Percentiles rank a stretch among this genome's conserved stretches.
Conservation (phyloP, 495 filamentous ascomycete species). For the Xylaria curta region DNA sequence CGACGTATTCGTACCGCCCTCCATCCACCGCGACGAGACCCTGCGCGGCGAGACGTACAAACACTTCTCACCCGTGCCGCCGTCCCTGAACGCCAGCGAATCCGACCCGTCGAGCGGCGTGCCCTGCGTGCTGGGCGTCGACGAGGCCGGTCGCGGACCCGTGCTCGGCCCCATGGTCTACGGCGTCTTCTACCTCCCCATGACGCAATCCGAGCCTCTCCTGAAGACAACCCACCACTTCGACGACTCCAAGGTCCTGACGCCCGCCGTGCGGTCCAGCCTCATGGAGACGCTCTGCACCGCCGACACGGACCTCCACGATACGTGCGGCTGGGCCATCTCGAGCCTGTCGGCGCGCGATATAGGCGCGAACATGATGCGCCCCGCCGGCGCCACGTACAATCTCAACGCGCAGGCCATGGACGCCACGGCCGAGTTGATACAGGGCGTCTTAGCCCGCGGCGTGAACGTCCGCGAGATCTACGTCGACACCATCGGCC, state of each 20-base stretch:
- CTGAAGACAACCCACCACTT: conserved; percentile 81
- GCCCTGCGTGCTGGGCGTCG: conserved; percentile 73
- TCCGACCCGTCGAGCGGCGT: conserved; percentile 19
- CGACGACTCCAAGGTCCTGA: conserved; percentile 91
- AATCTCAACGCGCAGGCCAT: conserved; percentile 98
- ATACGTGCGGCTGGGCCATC: conserved; percentile 81
- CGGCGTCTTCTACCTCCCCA: conserved; percentile 83
- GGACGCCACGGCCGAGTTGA: conserved; percentile 90
- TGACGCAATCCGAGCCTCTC: conserved; percentile 68
- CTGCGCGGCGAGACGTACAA: conserved; percentile 79
- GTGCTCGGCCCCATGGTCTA: conserved; percentile 99
- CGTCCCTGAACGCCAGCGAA: conserved; percentile 44
- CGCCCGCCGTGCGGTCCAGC: conserved; percentile 69
- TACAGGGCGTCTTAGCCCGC: conserved; percentile 71
- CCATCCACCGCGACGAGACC: conserved; percentile 66
- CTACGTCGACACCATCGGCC: conserved; percentile 94
- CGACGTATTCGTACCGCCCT: conserved; percentile 78
- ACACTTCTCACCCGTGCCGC: conserved; percentile 78
- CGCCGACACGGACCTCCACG: conserved; percentile 64
- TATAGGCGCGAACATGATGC: conserved; percentile 82
- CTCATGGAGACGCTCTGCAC: conserved; percentile 81
- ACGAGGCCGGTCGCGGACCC: conserved; percentile 94
- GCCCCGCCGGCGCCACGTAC: conserved; percentile 66
- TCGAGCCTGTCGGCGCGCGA: conserved; percentile 83
- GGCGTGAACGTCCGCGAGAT: conserved; percentile 86